A percentile compares a stretch with the other conserved stretches of the same genome.
These are phyloP conservation scores for Citrus hindsii DNA, from an alignment of 345 rosid species.

Conservation along the genomic window DNA sequence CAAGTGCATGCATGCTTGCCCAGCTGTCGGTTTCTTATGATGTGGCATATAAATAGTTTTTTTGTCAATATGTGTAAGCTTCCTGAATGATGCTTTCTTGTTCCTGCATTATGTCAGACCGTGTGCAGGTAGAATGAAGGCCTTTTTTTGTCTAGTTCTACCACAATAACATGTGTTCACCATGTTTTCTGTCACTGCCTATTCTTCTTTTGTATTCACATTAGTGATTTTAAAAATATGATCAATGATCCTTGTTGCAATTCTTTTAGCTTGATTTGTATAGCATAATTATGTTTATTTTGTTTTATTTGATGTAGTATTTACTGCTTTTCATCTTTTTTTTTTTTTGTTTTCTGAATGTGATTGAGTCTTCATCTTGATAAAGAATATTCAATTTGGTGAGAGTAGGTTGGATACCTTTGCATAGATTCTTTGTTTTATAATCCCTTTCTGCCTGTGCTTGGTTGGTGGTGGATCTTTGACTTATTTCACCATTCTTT, in stretches of 20 bases:
- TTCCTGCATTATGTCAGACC: background rate
- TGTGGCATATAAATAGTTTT: background rate
- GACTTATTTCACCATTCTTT: constrained; percentile 1
- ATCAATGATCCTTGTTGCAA: background rate
- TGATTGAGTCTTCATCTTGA: constrained; percentile 11
- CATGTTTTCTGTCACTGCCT: background rate
- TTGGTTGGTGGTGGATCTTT: constrained; percentile 12
- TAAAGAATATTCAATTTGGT: constrained; percentile 6
- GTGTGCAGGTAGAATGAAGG: background rate
- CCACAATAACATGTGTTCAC: background rate
- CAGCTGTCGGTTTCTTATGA: constrained; percentile 27
- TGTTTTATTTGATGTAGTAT: background rate
- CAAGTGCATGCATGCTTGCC: constrained; percentile 21
- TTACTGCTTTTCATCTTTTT: background rate
- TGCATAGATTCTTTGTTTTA: background rate
- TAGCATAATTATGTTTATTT: background rate
- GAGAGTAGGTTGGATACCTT: background rate
- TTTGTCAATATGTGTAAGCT: constrained; percentile 24
- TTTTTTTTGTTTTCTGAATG: background rate
- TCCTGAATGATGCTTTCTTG: constrained; percentile 13
- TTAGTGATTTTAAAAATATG: background rate
- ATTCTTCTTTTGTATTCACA: background rate
- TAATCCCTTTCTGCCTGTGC: background rate
- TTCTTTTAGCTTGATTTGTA: background rate
- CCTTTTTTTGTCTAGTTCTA: background rate